A percentile compares a stretch with the other conserved stretches of the same genome.
Conservation (phyloP, 2,329 filamentous ascomycete genomes). For the Pseudophaeomoniella oleicola region DNA sequence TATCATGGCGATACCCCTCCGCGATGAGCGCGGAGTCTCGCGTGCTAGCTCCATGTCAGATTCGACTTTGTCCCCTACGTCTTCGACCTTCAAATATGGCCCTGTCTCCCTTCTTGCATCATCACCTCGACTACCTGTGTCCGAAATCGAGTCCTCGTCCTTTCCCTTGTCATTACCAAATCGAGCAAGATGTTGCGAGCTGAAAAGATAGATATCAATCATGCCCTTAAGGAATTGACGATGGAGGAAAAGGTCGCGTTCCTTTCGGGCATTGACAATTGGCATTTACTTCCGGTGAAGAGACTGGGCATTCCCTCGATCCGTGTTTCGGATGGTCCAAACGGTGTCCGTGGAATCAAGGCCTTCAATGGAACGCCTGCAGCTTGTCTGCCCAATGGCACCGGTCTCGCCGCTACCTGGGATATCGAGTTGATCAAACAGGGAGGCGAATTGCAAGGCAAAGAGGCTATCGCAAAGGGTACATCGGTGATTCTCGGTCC, state of each 20-base stretch:
- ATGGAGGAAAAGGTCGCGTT: slow-evolving; percentile 35
- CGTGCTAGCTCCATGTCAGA: no score
- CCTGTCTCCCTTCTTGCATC: no score
- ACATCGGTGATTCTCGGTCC: slow-evolving; percentile 61
- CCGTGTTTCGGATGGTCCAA: slow-evolving; percentile 56
- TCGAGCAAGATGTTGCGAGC: neutral
- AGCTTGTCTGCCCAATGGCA: slow-evolving; percentile 26
- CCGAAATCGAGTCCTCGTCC: no score
- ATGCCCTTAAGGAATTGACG: neutral
- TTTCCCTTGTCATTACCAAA: no score
- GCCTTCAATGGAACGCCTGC: slow-evolving; percentile 50
- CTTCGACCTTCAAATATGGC: no score
- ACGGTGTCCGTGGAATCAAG: slow-evolving; percentile 52
- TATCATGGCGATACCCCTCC: no score
- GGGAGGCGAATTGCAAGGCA: slow-evolving; percentile 55
- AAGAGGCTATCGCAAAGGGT: slow-evolving; percentile 58
- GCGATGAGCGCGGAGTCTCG: no score
- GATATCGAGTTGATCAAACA: slow-evolving; percentile 55
- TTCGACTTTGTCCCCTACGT: no score
- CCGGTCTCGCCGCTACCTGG: slow-evolving; percentile 68
- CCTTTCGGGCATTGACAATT: slow-evolving; percentile 51
- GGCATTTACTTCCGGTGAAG: slow-evolving; percentile 51
- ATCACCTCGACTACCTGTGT: no score
- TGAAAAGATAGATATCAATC: neutral
- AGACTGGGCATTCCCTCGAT: slow-evolving; percentile 49